Percentiles rank a stretch among this genome's conserved stretches.
These are phyloP conservation scores for Westerdykella ornata DNA, from an alignment of 2,329 filamentous ascomycete species.

Conservation along the genomic window DNA sequence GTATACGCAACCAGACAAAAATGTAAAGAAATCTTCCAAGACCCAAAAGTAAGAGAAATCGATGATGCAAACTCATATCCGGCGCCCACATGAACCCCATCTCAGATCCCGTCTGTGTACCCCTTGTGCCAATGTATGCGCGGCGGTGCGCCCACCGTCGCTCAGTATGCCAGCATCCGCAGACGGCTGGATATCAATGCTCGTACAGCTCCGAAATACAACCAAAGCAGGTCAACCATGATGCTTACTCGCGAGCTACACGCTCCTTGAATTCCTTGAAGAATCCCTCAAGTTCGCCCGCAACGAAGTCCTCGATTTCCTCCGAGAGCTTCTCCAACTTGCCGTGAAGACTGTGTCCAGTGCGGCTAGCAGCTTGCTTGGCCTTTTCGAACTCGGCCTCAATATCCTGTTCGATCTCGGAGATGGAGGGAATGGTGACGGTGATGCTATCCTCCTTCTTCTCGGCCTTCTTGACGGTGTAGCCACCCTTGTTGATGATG, in stretches of 20 bases:
- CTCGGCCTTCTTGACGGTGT: slow-evolving; percentile 46
- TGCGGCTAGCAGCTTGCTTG: slow-evolving; percentile 36
- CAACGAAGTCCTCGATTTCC: slow-evolving; percentile 44
- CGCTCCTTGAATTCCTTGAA: slow-evolving; percentile 48
- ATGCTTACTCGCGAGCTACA: slow-evolving; percentile 29
- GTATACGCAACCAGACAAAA: too few species aligned
- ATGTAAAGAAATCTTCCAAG: too few species aligned
- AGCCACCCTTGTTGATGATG: slow-evolving; percentile 69
- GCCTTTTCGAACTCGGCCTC: slow-evolving; percentile 33
- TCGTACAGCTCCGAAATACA: not conserved
- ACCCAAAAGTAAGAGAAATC: too few species aligned
- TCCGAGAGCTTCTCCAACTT: slow-evolving; percentile 44
- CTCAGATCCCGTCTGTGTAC: too few species aligned
- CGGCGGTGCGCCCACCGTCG: not conserved
- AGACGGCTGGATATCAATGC: slow-evolving; percentile 8
- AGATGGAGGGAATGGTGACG: slow-evolving; percentile 34
- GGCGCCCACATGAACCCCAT: not conserved
- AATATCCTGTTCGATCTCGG: slow-evolving; percentile 33
- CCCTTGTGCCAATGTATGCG: too few species aligned
- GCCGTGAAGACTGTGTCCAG: slow-evolving; percentile 40
- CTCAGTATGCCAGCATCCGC: slow-evolving; percentile 12
- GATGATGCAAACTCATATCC: not conserved
- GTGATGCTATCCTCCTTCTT: slow-evolving; percentile 33
- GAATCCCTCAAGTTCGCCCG: slow-evolving; percentile 46
- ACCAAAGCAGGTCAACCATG: not conserved